phyloP scores from a whole-genome alignment of 148 eudicot genomes.

The Heliamphora exappendiculata region DNA sequence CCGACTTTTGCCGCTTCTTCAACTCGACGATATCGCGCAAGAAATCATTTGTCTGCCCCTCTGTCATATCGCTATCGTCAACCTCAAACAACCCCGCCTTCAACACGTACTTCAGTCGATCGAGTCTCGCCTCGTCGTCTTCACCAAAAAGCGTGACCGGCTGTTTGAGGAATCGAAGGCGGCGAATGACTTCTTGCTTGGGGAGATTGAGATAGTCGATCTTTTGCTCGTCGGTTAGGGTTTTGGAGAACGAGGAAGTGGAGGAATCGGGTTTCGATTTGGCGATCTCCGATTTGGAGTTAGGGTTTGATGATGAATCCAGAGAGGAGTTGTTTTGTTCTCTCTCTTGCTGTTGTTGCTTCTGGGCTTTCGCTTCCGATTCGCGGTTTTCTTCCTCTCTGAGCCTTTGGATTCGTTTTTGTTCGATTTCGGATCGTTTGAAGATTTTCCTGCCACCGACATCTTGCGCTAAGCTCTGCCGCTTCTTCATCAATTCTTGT shows the following conservation, averaged over 20 bases:
- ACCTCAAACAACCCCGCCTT: slow-evolving; percentile 78
- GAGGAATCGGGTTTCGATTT: slow-evolving; percentile 37
- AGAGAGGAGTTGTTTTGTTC: slow-evolving; percentile 4
- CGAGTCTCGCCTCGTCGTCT: slow-evolving; percentile 69
- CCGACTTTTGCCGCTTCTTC: slow-evolving; percentile 83
- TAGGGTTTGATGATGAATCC: slow-evolving; percentile 25
- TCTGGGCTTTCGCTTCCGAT: slow-evolving; percentile 54
- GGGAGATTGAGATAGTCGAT: slow-evolving; percentile 68
- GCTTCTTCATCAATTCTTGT: slow-evolving; percentile 33
- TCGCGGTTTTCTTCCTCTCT: slow-evolving; percentile 71
- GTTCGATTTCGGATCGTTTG: slow-evolving; percentile 85
- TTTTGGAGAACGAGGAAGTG: slow-evolving; percentile 29
- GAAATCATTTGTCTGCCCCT: slow-evolving; percentile 93
- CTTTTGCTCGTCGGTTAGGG: slow-evolving; percentile 63
- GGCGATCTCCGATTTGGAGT: slow-evolving; percentile 17
- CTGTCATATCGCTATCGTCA: slow-evolving; percentile 85
- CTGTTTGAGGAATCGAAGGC: slow-evolving; percentile 70
- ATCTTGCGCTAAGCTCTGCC: slow-evolving; percentile 27
- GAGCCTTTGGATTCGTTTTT: slow-evolving; percentile 60
- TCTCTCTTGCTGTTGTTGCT: slow-evolving; percentile 22
- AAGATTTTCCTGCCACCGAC: slow-evolving; percentile 40
- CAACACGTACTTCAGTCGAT: slow-evolving; percentile 63
- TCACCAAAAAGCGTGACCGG: slow-evolving; percentile 89
- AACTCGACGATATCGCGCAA: slow-evolving; percentile 79
- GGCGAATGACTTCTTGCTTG: slow-evolving; percentile 66